Percentiles rank a stretch among this genome's conserved stretches.
phyloP scores from a whole-genome alignment of 352 stramenopile genomes.

The Phytophthora litchii region DNA sequence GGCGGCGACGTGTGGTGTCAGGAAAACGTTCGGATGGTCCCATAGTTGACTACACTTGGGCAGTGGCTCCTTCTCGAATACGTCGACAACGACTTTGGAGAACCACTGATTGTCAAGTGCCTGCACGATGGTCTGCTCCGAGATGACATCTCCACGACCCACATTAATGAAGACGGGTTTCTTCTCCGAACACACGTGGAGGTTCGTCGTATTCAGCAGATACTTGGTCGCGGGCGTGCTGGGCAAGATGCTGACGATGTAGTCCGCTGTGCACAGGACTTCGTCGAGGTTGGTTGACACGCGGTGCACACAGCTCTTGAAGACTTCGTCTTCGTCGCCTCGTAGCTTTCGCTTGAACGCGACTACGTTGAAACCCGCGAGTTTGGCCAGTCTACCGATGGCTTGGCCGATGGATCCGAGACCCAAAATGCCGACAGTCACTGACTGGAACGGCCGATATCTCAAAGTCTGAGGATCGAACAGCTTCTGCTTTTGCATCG shows the following conservation, averaged over 20 bases:
- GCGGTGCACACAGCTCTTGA: constrained; percentile 33
- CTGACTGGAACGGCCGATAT: constrained; percentile 57
- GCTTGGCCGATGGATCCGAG: constrained; percentile 65
- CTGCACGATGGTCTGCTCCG: constrained; percentile 51
- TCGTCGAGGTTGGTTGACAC: constrained; percentile 56
- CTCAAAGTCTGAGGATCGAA: constrained; percentile 44
- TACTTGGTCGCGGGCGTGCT: constrained; percentile 75
- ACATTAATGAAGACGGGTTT: constrained; percentile 90
- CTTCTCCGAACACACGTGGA: constrained; percentile 53
- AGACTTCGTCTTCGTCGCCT: constrained; percentile 17
- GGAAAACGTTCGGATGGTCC: constrained; percentile 53
- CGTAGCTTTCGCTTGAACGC: constrained; percentile 66
- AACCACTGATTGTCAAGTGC: constrained; percentile 72
- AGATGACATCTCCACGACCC: constrained; percentile 82
- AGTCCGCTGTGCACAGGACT: constrained; percentile 61
- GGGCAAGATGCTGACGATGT: constrained; percentile 85
- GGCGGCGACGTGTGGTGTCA: constrained; percentile 83
- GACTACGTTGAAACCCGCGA: constrained; percentile 63
- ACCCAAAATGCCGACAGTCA: constrained; percentile 60
- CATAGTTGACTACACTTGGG: constrained; percentile 57
- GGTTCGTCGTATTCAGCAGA: constrained; percentile 55
- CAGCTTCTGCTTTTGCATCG: constrained; percentile 41
- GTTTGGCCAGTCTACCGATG: constrained; percentile 57
- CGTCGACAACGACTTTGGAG: constrained; percentile 52
- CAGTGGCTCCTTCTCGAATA: constrained; percentile 55